These are phyloP conservation scores for Vanrija humicola DNA, from an alignment of 1,284 basidiomycete genomes.

Conservation along the genomic window DNA sequence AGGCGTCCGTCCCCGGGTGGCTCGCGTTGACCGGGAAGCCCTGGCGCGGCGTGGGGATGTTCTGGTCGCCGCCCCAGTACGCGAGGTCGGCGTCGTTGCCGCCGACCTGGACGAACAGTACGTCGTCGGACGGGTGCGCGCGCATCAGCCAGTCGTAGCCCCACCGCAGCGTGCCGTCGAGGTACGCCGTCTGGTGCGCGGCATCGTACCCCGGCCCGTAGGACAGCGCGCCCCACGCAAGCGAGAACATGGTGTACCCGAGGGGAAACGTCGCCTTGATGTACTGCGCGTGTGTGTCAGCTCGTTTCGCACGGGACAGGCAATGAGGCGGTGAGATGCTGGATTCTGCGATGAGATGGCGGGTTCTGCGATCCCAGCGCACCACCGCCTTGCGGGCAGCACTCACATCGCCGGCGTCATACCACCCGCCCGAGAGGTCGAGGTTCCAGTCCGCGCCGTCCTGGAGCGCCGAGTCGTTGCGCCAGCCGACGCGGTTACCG, in stretches of 20 bases:
- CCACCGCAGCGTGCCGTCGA: slow-evolving; percentile 82
- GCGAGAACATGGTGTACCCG: slow-evolving; percentile 71
- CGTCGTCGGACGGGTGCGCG: slow-evolving; percentile 72
- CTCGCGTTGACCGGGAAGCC: slow-evolving; percentile 73
- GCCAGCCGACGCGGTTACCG: slow-evolving; percentile 74
- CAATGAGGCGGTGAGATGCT: background rate
- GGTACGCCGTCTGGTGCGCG: slow-evolving; percentile 78
- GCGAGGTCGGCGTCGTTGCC: slow-evolving; percentile 63
- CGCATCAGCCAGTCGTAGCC: slow-evolving; percentile 84
- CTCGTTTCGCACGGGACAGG: background rate
- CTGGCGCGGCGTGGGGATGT: slow-evolving; percentile 68
- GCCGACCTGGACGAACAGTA: slow-evolving; percentile 75
- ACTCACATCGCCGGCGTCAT: slow-evolving; percentile 65
- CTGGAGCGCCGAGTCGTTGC: slow-evolving; percentile 70
- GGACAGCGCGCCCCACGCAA: slow-evolving; percentile 82
- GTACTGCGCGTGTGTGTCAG: slow-evolving; percentile 50
- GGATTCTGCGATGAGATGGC: too few species aligned
- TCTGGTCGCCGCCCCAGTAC: slow-evolving; percentile 74
- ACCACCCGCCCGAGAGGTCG: slow-evolving; percentile 81
- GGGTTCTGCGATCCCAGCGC: background rate
- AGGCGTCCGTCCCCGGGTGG: slow-evolving; percentile 80
- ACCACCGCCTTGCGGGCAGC: too few species aligned
- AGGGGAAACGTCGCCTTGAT: slow-evolving; percentile 81
- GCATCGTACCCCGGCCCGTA: slow-evolving; percentile 76
- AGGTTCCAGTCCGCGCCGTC: slow-evolving; percentile 72